Base-by-base conservation (phyloP, 345 rosid genomes). In the Trapa incisa region DNA sequence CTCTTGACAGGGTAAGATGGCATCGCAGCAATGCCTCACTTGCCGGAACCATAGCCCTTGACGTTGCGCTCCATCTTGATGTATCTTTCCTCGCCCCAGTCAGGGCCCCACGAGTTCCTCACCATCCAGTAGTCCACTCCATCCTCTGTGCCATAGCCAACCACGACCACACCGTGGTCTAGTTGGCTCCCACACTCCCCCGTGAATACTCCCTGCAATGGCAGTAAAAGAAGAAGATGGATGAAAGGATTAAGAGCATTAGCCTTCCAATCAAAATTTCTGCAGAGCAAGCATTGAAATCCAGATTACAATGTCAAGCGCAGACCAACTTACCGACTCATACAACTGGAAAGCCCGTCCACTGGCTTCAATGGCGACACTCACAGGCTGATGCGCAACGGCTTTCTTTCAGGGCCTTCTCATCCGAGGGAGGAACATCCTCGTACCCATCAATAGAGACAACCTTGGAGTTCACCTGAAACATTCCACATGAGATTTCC, bases 61-160 rank as follows among this genome's bases (percentile, higher is more conserved):
- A 22, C 29, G 29, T 22, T 22, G 29, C 29, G 29, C 29, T 22
- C 29, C 29, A 22, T 22, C 29, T 22, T 22, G 29, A 22, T 22
- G 29, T 22, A 22, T 22, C 29, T 0, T 22, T 22, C 29, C 29
- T 22, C 29, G 29, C 29, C 29, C 93, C 93, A 87, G 71, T n/a
- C 67, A 2, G 9, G 39, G 32, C 93, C 85, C 93, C 93, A 87
- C 35, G 89, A 87, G 82, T 94, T 94, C 75, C 92, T 73, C 38
- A 91, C 97, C 0, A 84, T 75, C 97, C 96, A 94, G 74, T 86
- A 94, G 36, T 91, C 96, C 50, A 74, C 70, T 4, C 91, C 99
- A 2, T 86, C 77, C 58, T 86, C 93, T 15, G 83, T 75, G 13
- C 97, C 97, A n/a, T 94, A 94, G n/a, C 99, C 99, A 0, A 94